A percentile compares a stretch with the other conserved stretches of the same genome.
These are phyloP conservation scores for Ottelia alismoides DNA, from an alignment of 106 monocot species.

Conservation along the genomic window DNA sequence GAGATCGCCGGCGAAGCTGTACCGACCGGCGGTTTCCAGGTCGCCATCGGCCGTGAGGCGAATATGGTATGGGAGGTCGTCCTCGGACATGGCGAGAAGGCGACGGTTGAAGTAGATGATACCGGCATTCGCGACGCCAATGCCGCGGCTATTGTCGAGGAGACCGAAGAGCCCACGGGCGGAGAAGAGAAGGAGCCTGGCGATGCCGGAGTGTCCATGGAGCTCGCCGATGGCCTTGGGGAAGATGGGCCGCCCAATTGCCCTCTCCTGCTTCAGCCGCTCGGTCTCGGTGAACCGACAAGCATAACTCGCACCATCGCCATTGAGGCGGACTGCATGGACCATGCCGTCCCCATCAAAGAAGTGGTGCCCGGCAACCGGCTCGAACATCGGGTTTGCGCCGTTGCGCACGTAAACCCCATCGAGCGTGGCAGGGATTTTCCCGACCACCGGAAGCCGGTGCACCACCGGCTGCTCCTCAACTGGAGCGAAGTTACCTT, in stretches of 20 bases:
- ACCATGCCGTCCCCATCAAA: slow-evolving; percentile 70
- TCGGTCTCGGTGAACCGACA: slow-evolving; percentile 75
- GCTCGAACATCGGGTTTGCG: slow-evolving; percentile 30
- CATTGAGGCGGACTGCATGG: slow-evolving; percentile 40
- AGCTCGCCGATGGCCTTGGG: slow-evolving; percentile 86
- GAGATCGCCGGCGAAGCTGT: slow-evolving; percentile 56
- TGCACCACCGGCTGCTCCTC: slow-evolving; percentile 14
- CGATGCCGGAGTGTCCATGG: slow-evolving; percentile 79
- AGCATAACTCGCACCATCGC: slow-evolving; percentile 41
- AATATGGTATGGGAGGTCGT: slow-evolving; percentile 83
- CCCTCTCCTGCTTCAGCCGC: slow-evolving; percentile 49
- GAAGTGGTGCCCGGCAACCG: slow-evolving; percentile 29
- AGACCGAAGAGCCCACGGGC: slow-evolving; percentile 48
- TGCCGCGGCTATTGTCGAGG: slow-evolving; percentile 40
- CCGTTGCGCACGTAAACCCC: slow-evolving; percentile 37
- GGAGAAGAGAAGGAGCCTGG: slow-evolving; percentile 56
- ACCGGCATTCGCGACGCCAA: slow-evolving; percentile 80
- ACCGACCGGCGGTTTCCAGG: slow-evolving; percentile 52
- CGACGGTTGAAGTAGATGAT: slow-evolving; percentile 60
- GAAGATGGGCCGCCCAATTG: slow-evolving; percentile 55
- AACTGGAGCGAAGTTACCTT: slow-evolving; percentile 32
- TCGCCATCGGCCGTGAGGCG: slow-evolving; percentile 30
- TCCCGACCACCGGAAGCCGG: slow-evolving; percentile 16
- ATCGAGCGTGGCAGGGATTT: slow-evolving; percentile 18
- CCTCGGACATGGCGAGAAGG: slow-evolving; percentile 88